These are phyloP conservation scores for Talaromyces amestolkiae DNA, from an alignment of 2,329 filamentous ascomycete species.

Conservation along the genomic window DNA sequence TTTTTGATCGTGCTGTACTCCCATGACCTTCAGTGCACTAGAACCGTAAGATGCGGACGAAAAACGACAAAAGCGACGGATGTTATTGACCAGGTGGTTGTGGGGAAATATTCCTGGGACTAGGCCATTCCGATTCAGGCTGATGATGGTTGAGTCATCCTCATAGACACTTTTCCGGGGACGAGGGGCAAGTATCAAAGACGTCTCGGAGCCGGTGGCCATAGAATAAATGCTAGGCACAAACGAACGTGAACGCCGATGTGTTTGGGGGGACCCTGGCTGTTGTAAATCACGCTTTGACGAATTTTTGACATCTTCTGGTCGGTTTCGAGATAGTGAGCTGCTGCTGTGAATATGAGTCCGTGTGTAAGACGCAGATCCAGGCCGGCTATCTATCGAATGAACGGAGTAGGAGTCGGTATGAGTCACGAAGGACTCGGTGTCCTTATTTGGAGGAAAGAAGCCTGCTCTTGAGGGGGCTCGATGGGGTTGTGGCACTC, in stretches of 20 bases:
- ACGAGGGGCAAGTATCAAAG: conserved; percentile 44
- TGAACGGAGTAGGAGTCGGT: conserved; percentile 44
- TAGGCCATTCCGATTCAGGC: conserved; percentile 43
- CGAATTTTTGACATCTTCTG: conserved; percentile 39
- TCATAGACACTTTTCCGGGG: conserved; percentile 46
- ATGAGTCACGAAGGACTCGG: conserved; percentile 42
- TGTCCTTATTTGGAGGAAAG: conserved; percentile 37
- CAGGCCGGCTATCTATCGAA: conserved; percentile 34
- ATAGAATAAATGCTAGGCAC: conserved; percentile 48
- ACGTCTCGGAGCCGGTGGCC: conserved; percentile 44
- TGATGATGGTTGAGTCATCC: conserved; percentile 44
- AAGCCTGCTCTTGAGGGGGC: conserved; percentile 30
- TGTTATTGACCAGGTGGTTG: conserved; percentile 46
- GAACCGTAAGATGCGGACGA: conserved; percentile 49
- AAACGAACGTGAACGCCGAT: conserved; percentile 39
- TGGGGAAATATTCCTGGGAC: conserved; percentile 48
- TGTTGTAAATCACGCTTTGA: conserved; percentile 30
- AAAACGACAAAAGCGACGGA: conserved; percentile 48
- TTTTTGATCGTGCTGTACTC: conserved; percentile 35
- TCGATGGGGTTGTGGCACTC: conserved; percentile 20
- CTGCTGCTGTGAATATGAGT: conserved; percentile 45
- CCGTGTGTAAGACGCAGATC: conserved; percentile 39
- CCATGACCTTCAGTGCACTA: conserved; percentile 49
- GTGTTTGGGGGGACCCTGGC: conserved; percentile 30
- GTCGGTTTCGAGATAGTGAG: conserved; percentile 42